Evolutionary conservation across 495 filamentous ascomycete genomes (phyloP).

Genomic region (Aspergillus diversus): DNA sequence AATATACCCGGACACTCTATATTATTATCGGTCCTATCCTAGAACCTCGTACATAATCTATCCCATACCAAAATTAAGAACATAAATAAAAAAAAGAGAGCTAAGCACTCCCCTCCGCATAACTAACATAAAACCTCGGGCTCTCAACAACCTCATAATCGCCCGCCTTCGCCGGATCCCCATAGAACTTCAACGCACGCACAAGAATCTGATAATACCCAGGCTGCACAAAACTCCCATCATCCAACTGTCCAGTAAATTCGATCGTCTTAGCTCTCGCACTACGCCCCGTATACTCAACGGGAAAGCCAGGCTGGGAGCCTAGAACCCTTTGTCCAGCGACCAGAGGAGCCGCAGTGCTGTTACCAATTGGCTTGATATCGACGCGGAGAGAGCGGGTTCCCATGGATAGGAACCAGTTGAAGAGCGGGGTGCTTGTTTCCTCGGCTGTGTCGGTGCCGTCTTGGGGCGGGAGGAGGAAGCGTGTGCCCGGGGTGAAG

Average conservation of each 20-base stretch:
- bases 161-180: neutral
- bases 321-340: neutral
- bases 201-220: neutral
- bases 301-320: neutral
- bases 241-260: neutral
- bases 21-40: too few relatives aligned
- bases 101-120: neutral
- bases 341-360: neutral
- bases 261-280: neutral
- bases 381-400: neutral
- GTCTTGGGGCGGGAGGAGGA: neutral
- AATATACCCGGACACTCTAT: too few relatives aligned
- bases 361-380: neutral
- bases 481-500: neutral
- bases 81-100: neutral
- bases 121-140: neutral
- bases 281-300: neutral
- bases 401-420: neutral
- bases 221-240: neutral
- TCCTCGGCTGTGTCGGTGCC: neutral
- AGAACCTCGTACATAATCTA: too few relatives aligned
- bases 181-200: neutral
- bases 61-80: too few relatives aligned
- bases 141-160: neutral
- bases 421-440: neutral